Conservation (phyloP, 192 early-diverging fungal genomes). For the Coemansia sp. region DNA sequence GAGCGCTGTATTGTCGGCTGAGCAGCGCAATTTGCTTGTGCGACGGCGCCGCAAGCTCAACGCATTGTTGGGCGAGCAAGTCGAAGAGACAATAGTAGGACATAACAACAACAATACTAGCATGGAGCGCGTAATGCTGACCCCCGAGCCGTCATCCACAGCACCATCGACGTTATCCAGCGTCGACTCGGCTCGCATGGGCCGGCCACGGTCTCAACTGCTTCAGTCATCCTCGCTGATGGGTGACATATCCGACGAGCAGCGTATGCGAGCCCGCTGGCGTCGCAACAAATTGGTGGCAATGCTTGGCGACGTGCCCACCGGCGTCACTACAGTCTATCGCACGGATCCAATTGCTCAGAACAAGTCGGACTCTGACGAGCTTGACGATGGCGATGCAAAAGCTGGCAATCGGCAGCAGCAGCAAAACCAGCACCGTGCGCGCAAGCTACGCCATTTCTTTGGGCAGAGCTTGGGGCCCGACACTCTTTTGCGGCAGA, state of each 20-base stretch:
- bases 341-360: neutral
- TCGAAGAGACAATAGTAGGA: slow-evolving; percentile 52
- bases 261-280: slow-evolving; percentile 35
- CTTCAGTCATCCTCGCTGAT: neutral
- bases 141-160: neutral
- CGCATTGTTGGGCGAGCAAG: slow-evolving; percentile 60
- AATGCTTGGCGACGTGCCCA: slow-evolving; percentile 40
- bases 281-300: slow-evolving; percentile 34
- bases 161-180: neutral
- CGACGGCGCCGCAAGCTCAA: slow-evolving; percentile 63
- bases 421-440: slow-evolving; percentile 11
- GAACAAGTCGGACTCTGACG: neutral
- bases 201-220: slow-evolving; percentile 21
- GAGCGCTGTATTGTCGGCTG: slow-evolving; percentile 35
- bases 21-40: slow-evolving; percentile 60
- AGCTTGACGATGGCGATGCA: neutral
- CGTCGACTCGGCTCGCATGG: slow-evolving; percentile 5
- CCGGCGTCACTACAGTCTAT: slow-evolving; percentile 20
- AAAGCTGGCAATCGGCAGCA: neutral
- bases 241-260: slow-evolving; percentile 9
- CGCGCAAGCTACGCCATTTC: slow-evolving; percentile 26
- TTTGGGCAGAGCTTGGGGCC: slow-evolving; percentile 43
- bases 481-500: slow-evolving; percentile 25
- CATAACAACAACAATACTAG: neutral
- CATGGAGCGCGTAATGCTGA: neutral